A percentile compares a stretch with the other conserved stretches of the same genome.
Conservation (phyloP, 129 eudicot species). For the Artemisia tridentata region DNA sequence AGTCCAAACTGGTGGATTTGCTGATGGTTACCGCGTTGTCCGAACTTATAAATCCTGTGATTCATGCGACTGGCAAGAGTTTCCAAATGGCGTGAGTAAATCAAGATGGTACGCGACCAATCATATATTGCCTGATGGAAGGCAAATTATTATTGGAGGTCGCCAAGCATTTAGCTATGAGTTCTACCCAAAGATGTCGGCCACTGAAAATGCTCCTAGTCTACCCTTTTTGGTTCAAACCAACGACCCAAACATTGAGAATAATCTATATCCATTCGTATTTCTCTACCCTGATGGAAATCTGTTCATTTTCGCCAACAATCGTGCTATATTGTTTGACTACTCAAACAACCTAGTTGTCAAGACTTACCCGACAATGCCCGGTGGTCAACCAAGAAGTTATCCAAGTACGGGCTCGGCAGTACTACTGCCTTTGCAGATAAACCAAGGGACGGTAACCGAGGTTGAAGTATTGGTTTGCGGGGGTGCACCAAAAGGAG, state of each 20-base stretch:
- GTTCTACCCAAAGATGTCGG: constrained; percentile 14
- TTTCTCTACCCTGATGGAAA: constrained; percentile 25
- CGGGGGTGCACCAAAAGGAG: constrained; percentile 33
- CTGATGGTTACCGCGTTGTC: not conserved
- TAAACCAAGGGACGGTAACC: not conserved
- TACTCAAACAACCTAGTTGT: constrained; percentile 17
- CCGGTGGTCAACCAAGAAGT: constrained; percentile 28
- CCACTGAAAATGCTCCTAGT: not conserved
- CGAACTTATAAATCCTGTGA: not conserved
- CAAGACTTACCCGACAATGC: constrained; percentile 20
- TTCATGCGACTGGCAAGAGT: constrained; percentile 4
- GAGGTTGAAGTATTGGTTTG: constrained; percentile 29
- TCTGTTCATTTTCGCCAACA: constrained; percentile 21
- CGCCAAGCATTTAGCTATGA: constrained; percentile 16
- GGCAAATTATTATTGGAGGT: constrained; percentile 23
- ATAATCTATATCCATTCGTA: constrained; percentile 22
- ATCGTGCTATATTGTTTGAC: constrained; percentile 25
- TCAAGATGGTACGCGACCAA: constrained; percentile 18
- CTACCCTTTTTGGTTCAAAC: constrained; percentile 22
- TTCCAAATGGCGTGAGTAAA: not conserved
- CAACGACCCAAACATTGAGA: constrained; percentile 12
- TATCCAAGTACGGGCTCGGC: constrained; percentile 33
- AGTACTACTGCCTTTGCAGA: constrained; percentile 23
- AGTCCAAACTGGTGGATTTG: not conserved
- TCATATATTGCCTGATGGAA: constrained; percentile 14